Base-by-base conservation (phyloP, 495 filamentous ascomycete species). In the Aspergillus taichungensis region DNA sequence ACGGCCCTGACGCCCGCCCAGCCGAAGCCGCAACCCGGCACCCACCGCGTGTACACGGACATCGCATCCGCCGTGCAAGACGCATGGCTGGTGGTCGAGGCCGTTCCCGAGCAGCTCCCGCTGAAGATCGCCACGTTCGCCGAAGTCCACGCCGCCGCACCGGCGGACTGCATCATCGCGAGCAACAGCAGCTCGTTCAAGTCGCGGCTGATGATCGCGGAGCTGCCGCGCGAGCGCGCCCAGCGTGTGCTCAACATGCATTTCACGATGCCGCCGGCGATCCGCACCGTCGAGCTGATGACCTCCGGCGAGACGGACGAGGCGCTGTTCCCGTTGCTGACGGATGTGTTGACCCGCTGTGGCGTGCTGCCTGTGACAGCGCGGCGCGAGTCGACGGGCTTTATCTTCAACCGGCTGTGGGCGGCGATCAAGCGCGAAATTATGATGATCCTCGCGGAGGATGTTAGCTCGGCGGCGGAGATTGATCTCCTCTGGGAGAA, bases 381-480 rank as follows among this genome's bases (percentile, higher is more conserved):
- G 2, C 55, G 61, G 30, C 56, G 58, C 34, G 73, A 81, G 46
- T 73, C 69, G 5, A 75, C 71, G 5, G 77, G 77, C 7, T 73
- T 79, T 50, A 68, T 81, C 13, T 73, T 77, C 56, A 78, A 78
- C 41, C 72, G 77, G 0, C 62, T 81, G 13, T 81, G 75, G 75
- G 76, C 73, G 0, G 74, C 75, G 5, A 59, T 78, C 46, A 77
- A 80, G 52, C 64, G 74, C 5, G 76, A 79, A 46, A 64, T 63
- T 11, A 43, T 80, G 14, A 55, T 53, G 12, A 71, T 80, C 9
- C 58, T 81, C 5, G 53, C 66, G 2, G 74, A 79, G 24, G 74
- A 67, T 0, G 74, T 78, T 10, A 62, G 56, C 30, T 53, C 56
- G 3, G 67, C 76, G 0, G 54, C 57, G 10, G 69, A 77, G 42